A percentile compares a stretch with the other conserved stretches of the same genome.
These are phyloP conservation scores for Simplicillium aogashimaense DNA, from an alignment of 2,329 filamentous ascomycete genomes.

Conservation along the genomic window DNA sequence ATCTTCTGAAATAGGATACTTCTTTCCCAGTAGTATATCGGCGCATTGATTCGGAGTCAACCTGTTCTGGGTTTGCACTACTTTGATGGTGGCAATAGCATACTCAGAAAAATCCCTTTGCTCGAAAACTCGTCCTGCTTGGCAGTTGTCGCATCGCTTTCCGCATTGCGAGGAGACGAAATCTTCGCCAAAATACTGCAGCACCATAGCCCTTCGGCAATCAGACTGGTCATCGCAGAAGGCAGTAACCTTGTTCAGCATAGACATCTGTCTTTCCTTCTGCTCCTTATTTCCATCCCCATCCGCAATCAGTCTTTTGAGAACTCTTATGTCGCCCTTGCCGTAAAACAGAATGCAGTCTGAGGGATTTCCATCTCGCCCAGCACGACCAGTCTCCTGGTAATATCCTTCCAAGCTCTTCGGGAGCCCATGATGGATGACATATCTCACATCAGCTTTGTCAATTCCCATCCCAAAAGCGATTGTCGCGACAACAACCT, in stretches of 20 bases:
- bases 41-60: constrained; percentile 72
- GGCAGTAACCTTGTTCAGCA: constrained; percentile 75
- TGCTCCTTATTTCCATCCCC: constrained; percentile 68
- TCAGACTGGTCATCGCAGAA: constrained; percentile 86
- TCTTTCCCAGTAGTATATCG: constrained; percentile 71
- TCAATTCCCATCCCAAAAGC: constrained; percentile 99
- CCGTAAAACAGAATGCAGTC: constrained; percentile 86
- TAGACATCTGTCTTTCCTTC: constrained; percentile 72
- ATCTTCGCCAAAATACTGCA: constrained; percentile 87
- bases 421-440: constrained; percentile 85
- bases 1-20: constrained; percentile 46
- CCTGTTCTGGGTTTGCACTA: constrained; percentile 51
- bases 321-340: constrained; percentile 62
- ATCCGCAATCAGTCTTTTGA: constrained; percentile 76
- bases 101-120: constrained; percentile 67
- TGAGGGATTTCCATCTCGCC: constrained; percentile 78
- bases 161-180: constrained; percentile 66
- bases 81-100: constrained; percentile 58
- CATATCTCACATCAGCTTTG: constrained; percentile 91
- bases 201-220: constrained; percentile 78
- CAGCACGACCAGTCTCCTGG: constrained; percentile 92
- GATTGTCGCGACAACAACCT: constrained; percentile 95
- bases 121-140: constrained; percentile 59
- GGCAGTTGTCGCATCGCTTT: constrained; percentile 81
- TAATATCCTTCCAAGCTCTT: constrained; percentile 98